Evolutionary conservation across 139 green algal species (phyloP), one percentile per base, ranked within the genome.

Genomic region (Spirogloea muscicola): DNA sequence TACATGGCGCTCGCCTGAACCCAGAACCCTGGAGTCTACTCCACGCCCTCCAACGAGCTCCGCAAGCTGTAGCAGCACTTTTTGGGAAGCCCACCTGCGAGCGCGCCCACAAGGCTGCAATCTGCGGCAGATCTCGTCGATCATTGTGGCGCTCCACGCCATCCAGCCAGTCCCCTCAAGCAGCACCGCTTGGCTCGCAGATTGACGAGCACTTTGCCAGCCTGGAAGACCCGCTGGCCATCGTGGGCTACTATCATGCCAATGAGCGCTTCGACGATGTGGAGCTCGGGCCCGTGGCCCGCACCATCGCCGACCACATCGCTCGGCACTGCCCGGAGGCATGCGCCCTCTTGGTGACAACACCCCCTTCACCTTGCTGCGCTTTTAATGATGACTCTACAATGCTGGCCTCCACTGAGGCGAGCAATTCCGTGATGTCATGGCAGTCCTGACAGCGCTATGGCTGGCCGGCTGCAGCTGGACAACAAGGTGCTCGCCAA

Each of bases 201-300:
- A n/a, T 72, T 16, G 63, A 58, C 6, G 42, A 69, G 40, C 40
- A 74, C 33, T 64, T 52, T 48, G 29, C 66, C 7, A 27, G 13
- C 16, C 27, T 13, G 25, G 34, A 13, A 16, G 55, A 34, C 46
- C 33, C 13, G 9, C 5, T 85, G 13, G n/a, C 74, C n/a, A 58
- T 93, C 33, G 76, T 93, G 0, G 89, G 89, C 7, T 91, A 91
- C 76, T 93, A 93, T 73, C 86, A 93, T 55, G 81, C 64, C 25
- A 91, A 92, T 43, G 85, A 89, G 49, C 80, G 66, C 18, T 67
- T 87, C 1, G 62, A 68, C 1, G 86, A 91, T 40, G 36, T 46
- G 7, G 83, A 91, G 40, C 76, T 93, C n/a, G 67, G 80, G 2
- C 40, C 69, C 18, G 44, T 68, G 7, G 82, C 76, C 0, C 69